Percentiles rank a stretch among this genome's conserved stretches.
phyloP scores from a whole-genome alignment of 177 flowering plant genomes.

The Tripterygium wilfordii region DNA sequence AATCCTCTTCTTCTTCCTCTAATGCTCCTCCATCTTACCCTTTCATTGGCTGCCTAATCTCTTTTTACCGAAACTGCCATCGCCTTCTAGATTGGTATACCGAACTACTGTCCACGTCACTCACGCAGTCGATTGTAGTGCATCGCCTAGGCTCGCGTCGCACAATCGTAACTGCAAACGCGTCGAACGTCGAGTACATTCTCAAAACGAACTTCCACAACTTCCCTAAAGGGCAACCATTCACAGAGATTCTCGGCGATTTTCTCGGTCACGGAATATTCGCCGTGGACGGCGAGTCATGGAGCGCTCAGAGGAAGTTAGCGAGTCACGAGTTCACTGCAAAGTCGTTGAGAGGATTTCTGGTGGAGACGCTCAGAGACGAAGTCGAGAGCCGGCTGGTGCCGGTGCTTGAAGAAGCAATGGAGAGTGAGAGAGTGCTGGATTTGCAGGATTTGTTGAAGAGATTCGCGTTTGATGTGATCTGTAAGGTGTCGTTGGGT shows the following conservation, averaged over 20 bases:
- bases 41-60: conserved; percentile 52
- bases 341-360: conserved; percentile 29
- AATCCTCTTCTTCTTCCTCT: too few species aligned
- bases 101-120: conserved; percentile 50
- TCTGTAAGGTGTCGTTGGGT: conserved; percentile 65
- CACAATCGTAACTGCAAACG: conserved; percentile 72
- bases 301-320: conserved; percentile 45
- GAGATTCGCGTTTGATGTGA: conserved; percentile 51
- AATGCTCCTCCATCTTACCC: conserved; percentile 46
- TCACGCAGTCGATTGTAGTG: conserved; percentile 48
- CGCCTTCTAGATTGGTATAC: conserved; percentile 83
- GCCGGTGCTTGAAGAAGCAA: conserved; percentile 41
- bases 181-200: conserved; percentile 52
- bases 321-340: conserved; percentile 52
- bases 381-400: conserved; percentile 38
- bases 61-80: conserved; percentile 53
- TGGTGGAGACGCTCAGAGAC: conserved; percentile 18
- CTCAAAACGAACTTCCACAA: conserved; percentile 39
- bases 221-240: conserved; percentile 52
- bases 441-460: conserved; percentile 66
- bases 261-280: conserved; percentile 60
- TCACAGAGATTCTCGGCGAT: conserved; percentile 48
- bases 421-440: conserved; percentile 13
- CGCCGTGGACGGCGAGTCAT: conserved; percentile 65
- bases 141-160: conserved; percentile 49